These are phyloP conservation scores for Tephrocybe rancida DNA, from an alignment of 768 basidiomycete species.

Conservation along the genomic window DNA sequence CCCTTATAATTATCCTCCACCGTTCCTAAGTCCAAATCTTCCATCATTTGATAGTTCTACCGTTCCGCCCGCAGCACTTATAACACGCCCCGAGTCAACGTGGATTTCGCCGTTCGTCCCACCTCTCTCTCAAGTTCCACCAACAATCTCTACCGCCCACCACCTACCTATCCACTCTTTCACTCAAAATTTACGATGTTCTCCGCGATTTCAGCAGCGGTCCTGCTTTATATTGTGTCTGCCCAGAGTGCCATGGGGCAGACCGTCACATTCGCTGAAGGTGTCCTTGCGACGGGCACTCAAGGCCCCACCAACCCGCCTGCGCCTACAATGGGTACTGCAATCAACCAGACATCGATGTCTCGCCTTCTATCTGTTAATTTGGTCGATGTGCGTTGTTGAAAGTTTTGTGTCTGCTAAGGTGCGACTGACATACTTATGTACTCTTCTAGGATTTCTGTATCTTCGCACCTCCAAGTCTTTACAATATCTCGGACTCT, in stretches of 20 bases:
- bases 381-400: constrained; percentile 37
- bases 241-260: constrained; percentile 13
- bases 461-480: constrained; percentile 41
- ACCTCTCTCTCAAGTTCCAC: not conserved
- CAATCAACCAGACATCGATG: constrained; percentile 43
- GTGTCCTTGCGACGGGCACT: constrained; percentile 45
- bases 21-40: not conserved
- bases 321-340: constrained; percentile 36
- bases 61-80: constrained; percentile 1
- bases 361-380: constrained; percentile 41
- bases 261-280: constrained; percentile 24
- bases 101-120: not conserved
- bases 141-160: not conserved
- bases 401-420: not conserved
- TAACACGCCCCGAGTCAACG: not conserved
- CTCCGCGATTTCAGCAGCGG: constrained; percentile 3
- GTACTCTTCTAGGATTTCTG: constrained; percentile 38
- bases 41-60: constrained; percentile 2
- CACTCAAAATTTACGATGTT: constrained; percentile 10
- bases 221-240: constrained; percentile 11
- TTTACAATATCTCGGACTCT: constrained; percentile 35
- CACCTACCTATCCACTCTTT: constrained; percentile 1
- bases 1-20: not conserved
- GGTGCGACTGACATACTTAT: not conserved
- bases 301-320: constrained; percentile 43